phyloP scores from a whole-genome alignment of 306 rosid genomes.

The Trifolium subterraneum region DNA sequence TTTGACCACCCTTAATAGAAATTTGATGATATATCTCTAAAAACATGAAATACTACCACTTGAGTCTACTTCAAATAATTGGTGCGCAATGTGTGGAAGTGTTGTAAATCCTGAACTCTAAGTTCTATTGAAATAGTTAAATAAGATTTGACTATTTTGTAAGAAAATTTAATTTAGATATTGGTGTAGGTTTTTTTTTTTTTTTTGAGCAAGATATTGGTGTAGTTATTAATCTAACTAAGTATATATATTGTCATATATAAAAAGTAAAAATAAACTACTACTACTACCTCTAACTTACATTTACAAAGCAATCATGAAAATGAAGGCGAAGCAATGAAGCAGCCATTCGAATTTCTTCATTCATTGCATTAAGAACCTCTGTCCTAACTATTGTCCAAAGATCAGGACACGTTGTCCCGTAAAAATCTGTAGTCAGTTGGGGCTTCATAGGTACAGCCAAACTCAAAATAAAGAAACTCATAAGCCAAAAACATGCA shows the following conservation, averaged over 20 bases:
- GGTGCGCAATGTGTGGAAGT: too few species aligned
- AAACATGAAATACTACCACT: too few species aligned
- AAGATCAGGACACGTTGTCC: slow-evolving; percentile 58
- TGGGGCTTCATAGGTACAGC: slow-evolving; percentile 51
- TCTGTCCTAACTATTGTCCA: slow-evolving; percentile 53
- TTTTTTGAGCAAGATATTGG: too few species aligned
- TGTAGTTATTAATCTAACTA: too few species aligned
- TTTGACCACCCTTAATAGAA: too few species aligned
- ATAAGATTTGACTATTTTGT: too few species aligned
- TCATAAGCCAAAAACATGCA: slow-evolving; percentile 45
- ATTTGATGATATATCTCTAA: too few species aligned
- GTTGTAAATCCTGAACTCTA: too few species aligned
- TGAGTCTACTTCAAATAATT: too few species aligned
- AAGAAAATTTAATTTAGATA: too few species aligned
- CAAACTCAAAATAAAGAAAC: slow-evolving; percentile 49
- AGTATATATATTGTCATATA: background rate
- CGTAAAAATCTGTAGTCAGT: slow-evolving; percentile 59
- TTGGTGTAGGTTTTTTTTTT: too few species aligned
- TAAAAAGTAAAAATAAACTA: background rate
- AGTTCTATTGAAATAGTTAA: too few species aligned
- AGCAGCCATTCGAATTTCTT: slow-evolving; percentile 74
- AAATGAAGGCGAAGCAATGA: slow-evolving; percentile 47
- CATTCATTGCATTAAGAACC: slow-evolving; percentile 54
- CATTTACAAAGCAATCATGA: slow-evolving; percentile 86
- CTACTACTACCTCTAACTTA: slow-evolving; percentile 35